These are phyloP conservation scores for Rhodofomes roseus DNA, from an alignment of 1,284 basidiomycete genomes.

Conservation along the genomic window DNA sequence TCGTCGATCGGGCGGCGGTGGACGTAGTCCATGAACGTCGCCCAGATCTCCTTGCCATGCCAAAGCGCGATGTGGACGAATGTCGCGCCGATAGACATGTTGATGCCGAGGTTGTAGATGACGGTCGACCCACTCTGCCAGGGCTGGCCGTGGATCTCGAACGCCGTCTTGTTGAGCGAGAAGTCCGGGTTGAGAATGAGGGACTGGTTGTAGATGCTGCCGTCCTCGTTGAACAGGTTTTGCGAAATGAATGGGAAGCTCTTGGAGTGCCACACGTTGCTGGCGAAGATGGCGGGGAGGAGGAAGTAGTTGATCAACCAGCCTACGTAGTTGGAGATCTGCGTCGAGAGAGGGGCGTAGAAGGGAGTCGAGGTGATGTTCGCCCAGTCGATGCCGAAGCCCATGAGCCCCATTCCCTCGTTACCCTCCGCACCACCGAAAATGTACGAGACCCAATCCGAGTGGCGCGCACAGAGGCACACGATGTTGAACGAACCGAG, in stretches of 20 bases:
- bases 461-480: conserved; percentile 6
- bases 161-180: conserved; percentile 8
- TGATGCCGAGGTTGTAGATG: conserved; percentile 21
- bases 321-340: conserved; percentile 8
- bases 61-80: conserved; percentile 42
- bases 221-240: conserved; percentile 23
- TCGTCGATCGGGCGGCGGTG: conserved; percentile 2
- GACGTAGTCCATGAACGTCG: conserved; percentile 33
- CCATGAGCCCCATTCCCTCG: conserved; percentile 44
- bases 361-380: conserved; percentile 7
- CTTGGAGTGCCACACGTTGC: conserved; percentile 8
- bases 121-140: conserved; percentile 7
- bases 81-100: conserved; percentile 19
- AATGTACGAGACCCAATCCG: conserved; percentile 31
- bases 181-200: conserved; percentile 7
- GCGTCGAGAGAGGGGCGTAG: conserved; percentile 8
- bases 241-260: conserved; percentile 11
- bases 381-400: conserved; percentile 49
- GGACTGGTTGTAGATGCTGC: conserved; percentile 35
- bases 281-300: conserved; percentile 7
- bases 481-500: conserved; percentile 12
- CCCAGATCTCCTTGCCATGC: conserved; percentile 45
- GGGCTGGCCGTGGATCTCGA: conserved; percentile 6
- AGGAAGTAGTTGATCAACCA: conserved; percentile 10
- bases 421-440: conserved; percentile 47